Base-by-base conservation (phyloP, 192 early-diverging fungal genomes). In the Coemansia sp. region DNA sequence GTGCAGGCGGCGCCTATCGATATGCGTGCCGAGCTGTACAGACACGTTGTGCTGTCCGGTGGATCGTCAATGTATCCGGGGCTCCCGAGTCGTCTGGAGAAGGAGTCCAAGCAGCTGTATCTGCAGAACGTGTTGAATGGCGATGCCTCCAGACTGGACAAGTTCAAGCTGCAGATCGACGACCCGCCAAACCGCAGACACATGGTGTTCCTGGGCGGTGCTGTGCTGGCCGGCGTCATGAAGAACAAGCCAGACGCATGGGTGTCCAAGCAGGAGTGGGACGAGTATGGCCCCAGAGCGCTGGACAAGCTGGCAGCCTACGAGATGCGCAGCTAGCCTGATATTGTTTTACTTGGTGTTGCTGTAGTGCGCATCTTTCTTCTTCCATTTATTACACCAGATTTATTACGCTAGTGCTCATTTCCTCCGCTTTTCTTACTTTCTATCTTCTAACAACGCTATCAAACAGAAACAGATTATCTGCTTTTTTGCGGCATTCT, bases 11-110 rank as follows among this genome's bases (percentile, higher is more conserved):
- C 91, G 2, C 92, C 95, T 51, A 84, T 95, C 63, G 98, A 99
- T 78, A 90, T 94, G 61, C 92, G 98, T 43, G 63, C 94, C 8
- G 96, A 98, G 41, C 86, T 99, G 32, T 99, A 97, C 88, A 95
- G 93, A 72, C 93, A 98, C 66, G 95, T 99, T 78, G 93, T 99
- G 39, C 85, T 99, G 18, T 99, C 98, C 41, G 98, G 98, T 55
- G 98, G 98, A 13, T 94, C 95, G 5, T 94, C 97, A 68, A 98
- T 99, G 98, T 98, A 98, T 77, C 95, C 97, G 8, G 98, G 98
- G 67, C 82, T 99, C 42, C 96, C 98, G 26, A 93, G 88, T 76
- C 92, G 98, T 59, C 83, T 99, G 41, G 98, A 99, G 81, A 98
- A 98, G 87, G 98, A 99, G 83, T 76, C 98, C 62, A 98, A 98